Evolutionary conservation across 192 early-diverging fungal genomes (phyloP).

Genomic region (Coemansia guatemalensis): DNA sequence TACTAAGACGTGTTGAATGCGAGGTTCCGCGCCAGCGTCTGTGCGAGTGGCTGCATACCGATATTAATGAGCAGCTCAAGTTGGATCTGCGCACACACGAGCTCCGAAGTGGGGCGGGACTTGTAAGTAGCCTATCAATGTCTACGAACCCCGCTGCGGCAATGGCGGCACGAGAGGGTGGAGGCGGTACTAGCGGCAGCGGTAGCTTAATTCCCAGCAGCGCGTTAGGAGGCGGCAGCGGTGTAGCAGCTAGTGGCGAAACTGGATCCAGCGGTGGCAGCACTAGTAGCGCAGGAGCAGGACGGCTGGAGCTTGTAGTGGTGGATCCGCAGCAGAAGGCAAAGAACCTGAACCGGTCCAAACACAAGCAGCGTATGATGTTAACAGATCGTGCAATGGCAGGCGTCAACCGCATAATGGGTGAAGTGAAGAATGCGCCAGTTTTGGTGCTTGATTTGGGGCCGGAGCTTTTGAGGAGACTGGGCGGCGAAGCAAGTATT

Average conservation of each 20-base stretch:
- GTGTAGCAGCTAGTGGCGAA: background rate
- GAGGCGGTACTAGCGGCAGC: background rate
- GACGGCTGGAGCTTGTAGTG: constrained; percentile 28
- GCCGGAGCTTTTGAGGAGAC: constrained; percentile 55
- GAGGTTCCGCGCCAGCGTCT: constrained; percentile 63
- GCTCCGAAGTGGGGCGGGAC: constrained; percentile 9
- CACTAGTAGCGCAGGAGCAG: constrained; percentile 21
- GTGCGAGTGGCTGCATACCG: constrained; percentile 59
- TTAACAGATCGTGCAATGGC: constrained; percentile 54
- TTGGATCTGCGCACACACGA: constrained; percentile 59
- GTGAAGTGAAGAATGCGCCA: constrained; percentile 57
- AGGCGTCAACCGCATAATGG: constrained; percentile 57
- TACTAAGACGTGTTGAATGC: constrained; percentile 67
- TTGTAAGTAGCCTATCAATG: constrained; percentile 5
- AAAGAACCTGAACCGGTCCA: constrained; percentile 36
- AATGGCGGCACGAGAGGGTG: constrained; percentile 12
- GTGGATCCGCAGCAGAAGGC: constrained; percentile 36
- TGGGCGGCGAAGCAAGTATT: constrained; percentile 60
- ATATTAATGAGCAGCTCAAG: constrained; percentile 66
- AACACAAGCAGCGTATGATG: constrained; percentile 37
- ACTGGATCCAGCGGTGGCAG: constrained; percentile 2
- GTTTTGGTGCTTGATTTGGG: constrained; percentile 68
- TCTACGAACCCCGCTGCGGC: background rate
- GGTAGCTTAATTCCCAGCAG: background rate
- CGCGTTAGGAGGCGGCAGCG: background rate